Evolutionary conservation across 148 eudicot genomes (phyloP), one percentile per base, ranked within the genome.

Genomic region (Rhododendron henanense): DNA sequence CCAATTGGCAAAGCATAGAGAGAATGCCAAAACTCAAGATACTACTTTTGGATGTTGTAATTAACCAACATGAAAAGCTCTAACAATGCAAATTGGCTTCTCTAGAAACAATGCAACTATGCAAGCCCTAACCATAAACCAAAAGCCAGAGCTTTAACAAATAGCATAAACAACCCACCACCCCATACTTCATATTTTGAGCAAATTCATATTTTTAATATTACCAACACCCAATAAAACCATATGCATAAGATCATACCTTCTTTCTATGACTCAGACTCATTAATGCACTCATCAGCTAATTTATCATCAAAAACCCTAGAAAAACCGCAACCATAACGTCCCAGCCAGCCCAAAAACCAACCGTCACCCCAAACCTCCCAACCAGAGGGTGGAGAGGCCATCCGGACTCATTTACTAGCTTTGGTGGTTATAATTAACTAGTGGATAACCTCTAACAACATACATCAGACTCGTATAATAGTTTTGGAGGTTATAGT

Each of bases 261-360:
- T 92, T 90, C 90, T 19, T 86, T 81, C 85, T 87, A 90, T 73
- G 89, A 61, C 67, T 96, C 98, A 2, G 94, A 94, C 14, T 93
- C 93, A 31, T 84, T 31, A 50, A 93, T 80, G 11, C 84, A 89
- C 44, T 89, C 87, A 78, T 93, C 93, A 48, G 93, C 97, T 97
- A 94, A 95, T 9, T 79, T 82, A 83, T 91, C 93, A 86, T 88
- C 88, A 87, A 91, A 90, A 73, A 95, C 85, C 83, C 88, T 31
- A 50, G 90, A 91, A 19, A 83, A 86, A 91, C 33, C 91, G 90
- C 61, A 91, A 84, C 99, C 99, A 96, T 87, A 96, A 65, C 5
- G 90, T 83, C 33, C 89, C 93, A 53, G 92, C 87, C 79, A 95
- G 82, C 71, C 93, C 96, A 92, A 90, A 91, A 84, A 96, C 86